A percentile compares a stretch with the other conserved stretches of the same genome.
These are phyloP conservation scores for Bertia moriformis DNA, from an alignment of 2,329 filamentous ascomycete genomes.

Conservation along the genomic window DNA sequence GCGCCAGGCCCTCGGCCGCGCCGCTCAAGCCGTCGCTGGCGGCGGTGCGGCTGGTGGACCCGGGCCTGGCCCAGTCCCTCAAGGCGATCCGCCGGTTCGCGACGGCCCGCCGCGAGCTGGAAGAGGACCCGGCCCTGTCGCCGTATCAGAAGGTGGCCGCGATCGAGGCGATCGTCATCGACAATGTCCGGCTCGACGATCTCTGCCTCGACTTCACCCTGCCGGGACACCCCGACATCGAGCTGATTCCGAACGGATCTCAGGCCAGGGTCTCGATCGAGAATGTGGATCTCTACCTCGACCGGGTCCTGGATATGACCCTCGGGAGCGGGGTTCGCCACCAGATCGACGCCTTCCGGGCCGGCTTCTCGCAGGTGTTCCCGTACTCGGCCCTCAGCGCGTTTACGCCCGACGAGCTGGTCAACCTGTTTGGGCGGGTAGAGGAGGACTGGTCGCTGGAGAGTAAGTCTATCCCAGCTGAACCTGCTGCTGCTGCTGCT, in stretches of 20 bases:
- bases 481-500: background rate
- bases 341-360: slow-evolving; percentile 81
- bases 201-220: slow-evolving; percentile 87
- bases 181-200: slow-evolving; percentile 70
- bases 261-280: slow-evolving; percentile 72
- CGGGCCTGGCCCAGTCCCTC: slow-evolving; percentile 71
- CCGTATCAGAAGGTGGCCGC: slow-evolving; percentile 57
- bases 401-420: slow-evolving; percentile 87
- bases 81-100: slow-evolving; percentile 79
- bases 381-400: slow-evolving; percentile 82
- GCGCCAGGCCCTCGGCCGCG: slow-evolving; percentile 27
- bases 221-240: slow-evolving; percentile 77
- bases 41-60: slow-evolving; percentile 77
- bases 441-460: slow-evolving; percentile 97
- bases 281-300: slow-evolving; percentile 83
- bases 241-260: slow-evolving; percentile 62
- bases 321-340: slow-evolving; percentile 70
- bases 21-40: slow-evolving; percentile 70
- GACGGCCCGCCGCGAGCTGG: slow-evolving; percentile 66
- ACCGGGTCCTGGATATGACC: slow-evolving; percentile 82
- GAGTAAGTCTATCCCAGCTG: slow-evolving; percentile 65
- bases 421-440: slow-evolving; percentile 80
- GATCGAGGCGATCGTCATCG: slow-evolving; percentile 56
- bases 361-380: slow-evolving; percentile 90
- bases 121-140: slow-evolving; percentile 53